Base-by-base conservation (phyloP, 2,329 filamentous ascomycete genomes). In the Venturia pyrina region DNA sequence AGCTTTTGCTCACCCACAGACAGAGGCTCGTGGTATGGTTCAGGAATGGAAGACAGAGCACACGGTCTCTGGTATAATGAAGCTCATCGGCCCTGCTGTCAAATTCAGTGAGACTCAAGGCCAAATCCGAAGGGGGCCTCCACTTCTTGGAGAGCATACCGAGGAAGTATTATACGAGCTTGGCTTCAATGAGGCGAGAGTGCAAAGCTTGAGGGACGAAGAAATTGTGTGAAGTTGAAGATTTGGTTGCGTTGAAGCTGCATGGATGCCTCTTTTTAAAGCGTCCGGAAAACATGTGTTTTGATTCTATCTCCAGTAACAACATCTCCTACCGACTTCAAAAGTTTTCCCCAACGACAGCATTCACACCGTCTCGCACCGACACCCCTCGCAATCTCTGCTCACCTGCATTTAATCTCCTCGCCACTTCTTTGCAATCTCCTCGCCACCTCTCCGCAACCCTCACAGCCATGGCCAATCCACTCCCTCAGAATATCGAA, bases 1-100 rank as follows among this genome's bases (percentile, higher is more conserved):
- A 37, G 78, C 76, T 0, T 81, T 81, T 67, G 69, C 72, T 6
- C 79, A 81, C 68, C 77, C 78, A 5, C 79, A 82, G 68, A 75
- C 75, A 0, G 50, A 69, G 21, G 62, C 62, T 48, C 41, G 62
- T 7, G 44, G 28, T 19, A 53, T 63, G 62, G 44, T 63, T 2
- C 28, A 37, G 6, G 53, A 57, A 1, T 32, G 46, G 32, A 21
- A 59, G 24, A 24, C 53, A 34, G 48, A 57, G 21, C 37, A 65
- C 24, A 57, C 63, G 3, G 34, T 28, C 19, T 57, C 40, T 37
- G 63, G 63, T n/a, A 40, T 15, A 2, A 57, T 65, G 32, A 60
- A 57, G 53, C 41, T 65, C 44, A 65, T 65, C 19, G 53, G 53
- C 48, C n/a, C 63, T 21, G 34, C 63, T 41, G 63, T 65, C 63